phyloP scores from a whole-genome alignment of 768 basidiomycete species.

The Mycena albidolilacea region DNA sequence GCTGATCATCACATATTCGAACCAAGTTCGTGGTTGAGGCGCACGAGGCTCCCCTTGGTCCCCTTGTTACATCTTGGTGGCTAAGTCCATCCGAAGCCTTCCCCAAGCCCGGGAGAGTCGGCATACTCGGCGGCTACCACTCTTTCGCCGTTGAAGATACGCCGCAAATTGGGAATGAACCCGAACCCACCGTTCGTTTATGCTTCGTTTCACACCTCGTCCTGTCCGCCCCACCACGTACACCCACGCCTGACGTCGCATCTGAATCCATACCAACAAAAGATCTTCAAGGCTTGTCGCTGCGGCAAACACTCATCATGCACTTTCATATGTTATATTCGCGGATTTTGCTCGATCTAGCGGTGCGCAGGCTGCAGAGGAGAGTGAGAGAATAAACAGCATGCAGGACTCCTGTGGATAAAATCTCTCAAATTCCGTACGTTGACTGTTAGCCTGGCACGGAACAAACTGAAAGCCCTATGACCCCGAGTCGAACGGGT shows the following conservation, averaged over 20 bases:
- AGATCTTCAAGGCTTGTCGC: not conserved
- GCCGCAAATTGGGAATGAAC: not conserved
- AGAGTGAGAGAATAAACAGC: not conserved
- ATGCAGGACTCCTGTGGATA: constrained; percentile 1
- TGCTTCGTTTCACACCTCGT: constrained; percentile 21
- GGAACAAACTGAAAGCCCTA: not conserved
- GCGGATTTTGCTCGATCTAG: constrained; percentile 21
- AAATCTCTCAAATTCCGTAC: not conserved
- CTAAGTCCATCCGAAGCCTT: not conserved
- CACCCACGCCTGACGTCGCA: not conserved
- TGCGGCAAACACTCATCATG: constrained; percentile 17
- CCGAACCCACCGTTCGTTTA: no score
- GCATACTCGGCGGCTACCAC: constrained; percentile 22
- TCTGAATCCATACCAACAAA: constrained; percentile 1
- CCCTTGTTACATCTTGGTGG: constrained; percentile 27
- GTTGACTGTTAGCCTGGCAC: not conserved
- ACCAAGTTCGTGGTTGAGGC: constrained; percentile 28
- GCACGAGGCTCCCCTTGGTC: constrained; percentile 21
- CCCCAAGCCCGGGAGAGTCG: not conserved
- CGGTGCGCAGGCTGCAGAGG: constrained; percentile 5
- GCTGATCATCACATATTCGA: constrained; percentile 3
- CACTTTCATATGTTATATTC: constrained; percentile 23
- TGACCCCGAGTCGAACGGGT: not conserved
- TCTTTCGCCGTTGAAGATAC: constrained; percentile 26
- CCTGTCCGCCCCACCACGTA: not conserved